Evolutionary conservation across 139 green algal genomes (phyloP).

Genomic region (Micractinium conductrix): DNA sequence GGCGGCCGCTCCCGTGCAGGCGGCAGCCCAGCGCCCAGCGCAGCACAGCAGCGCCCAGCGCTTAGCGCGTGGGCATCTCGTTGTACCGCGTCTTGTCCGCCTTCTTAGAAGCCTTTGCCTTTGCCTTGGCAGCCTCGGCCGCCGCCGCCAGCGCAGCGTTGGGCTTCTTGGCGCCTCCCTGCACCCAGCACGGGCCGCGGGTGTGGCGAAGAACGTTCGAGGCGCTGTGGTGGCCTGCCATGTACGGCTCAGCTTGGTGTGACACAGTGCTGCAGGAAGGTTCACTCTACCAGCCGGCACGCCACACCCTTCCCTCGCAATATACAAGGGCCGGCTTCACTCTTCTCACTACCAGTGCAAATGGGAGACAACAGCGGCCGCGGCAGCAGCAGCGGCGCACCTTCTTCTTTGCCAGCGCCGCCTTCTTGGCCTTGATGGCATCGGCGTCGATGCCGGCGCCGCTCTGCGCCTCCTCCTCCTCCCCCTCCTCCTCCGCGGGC

Average conservation of each 20-base stretch:
- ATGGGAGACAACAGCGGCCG: not conserved
- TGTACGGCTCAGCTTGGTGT: too few relatives aligned
- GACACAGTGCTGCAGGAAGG: too few relatives aligned
- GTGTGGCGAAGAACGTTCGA: too few relatives aligned
- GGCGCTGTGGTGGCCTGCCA: too few relatives aligned
- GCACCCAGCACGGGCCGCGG: too few relatives aligned
- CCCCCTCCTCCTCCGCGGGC: not conserved
- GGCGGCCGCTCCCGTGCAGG: not conserved
- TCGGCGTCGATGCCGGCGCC: conserved; percentile 16
- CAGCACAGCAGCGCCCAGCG: not conserved
- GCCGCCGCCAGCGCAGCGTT: conserved; percentile 34
- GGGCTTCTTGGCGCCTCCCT: conserved; percentile 21
- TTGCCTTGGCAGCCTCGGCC: conserved; percentile 35
- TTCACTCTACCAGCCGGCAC: too few relatives aligned
- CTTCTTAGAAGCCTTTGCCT: conserved; percentile 45
- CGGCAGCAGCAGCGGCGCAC: not conserved
- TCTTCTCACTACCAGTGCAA: not conserved
- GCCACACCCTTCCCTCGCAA: too few relatives aligned
- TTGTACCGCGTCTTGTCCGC: conserved; percentile 50
- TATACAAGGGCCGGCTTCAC: too few relatives aligned
- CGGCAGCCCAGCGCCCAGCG: not conserved
- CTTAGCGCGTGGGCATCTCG: conserved; percentile 47
- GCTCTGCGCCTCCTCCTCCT: not conserved
- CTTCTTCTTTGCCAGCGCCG: conserved; percentile 48
- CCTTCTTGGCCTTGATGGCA: conserved; percentile 39